Base-by-base conservation (phyloP, 495 filamentous ascomycete species). In the Annulohypoxylon moriforme region DNA sequence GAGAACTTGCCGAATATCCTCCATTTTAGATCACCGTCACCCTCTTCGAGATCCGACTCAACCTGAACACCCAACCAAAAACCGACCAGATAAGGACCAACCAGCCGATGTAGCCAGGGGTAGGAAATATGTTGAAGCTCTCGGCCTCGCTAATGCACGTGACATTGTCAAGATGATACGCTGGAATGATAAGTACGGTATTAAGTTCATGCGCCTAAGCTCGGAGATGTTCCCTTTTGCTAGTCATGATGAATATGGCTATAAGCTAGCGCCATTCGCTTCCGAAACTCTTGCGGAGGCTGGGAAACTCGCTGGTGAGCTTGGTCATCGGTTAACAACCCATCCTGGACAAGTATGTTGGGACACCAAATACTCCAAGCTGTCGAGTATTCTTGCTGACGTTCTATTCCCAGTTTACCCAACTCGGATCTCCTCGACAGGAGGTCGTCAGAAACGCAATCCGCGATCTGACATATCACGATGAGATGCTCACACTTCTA, bases 201-300 rank as follows among this genome's bases (percentile, higher is more conserved):
- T 98, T 81, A 96, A 92, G 75, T 96, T 99, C 78, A 86, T 98
- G 85, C 90, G 95, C 3, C 84, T 98, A 18, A 95, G 92, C 71
- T 96, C 92, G 71, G 96, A 97, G 75, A 97, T 97, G 93, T 98
- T 98, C 67, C 96, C 95, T 0, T 98, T 98, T 77, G 94, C 96
- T 0, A 95, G 91, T 55, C 94, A 98, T 71, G 84, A 85, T 25
- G 90, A 91, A 63, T 94, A 97, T 69, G 96, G 94, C 0, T 99
- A 98, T 76, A 92, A 90, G 69, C 84, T 98, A 10, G 91, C 90
- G 0, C 92, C 92, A 0, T 98, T 99, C 77, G 96, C 96, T 0
- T 88, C 89, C 0, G 89, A 94, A 52, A 89, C 89, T 1, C 85
- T 98, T 3, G 89, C 84, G 3, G 89, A 96, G 59, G 93, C 87